Evolutionary conservation across 1,284 basidiomycete species (phyloP), one percentile per base, ranked within the genome.

Genomic region (Apiotrichum akiyoshidainum): DNA sequence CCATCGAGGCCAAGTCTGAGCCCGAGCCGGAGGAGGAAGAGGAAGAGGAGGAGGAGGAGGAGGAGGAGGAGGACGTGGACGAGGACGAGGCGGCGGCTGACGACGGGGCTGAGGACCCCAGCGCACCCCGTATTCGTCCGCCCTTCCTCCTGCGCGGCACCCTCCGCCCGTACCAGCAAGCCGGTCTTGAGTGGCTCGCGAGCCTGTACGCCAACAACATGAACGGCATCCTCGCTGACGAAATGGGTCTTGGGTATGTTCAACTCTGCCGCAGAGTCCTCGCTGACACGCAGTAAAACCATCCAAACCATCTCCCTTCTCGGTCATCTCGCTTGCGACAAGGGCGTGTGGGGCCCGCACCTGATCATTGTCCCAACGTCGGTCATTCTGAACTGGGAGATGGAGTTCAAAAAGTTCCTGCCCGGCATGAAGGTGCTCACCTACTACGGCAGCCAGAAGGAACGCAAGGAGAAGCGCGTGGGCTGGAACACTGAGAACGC

Each of bases 401-500:
- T 97, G 89, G 94, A 97, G 75, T 97, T 97, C 82, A 96, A 97
- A 78, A 96, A 96, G 78, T 97, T 97, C 73, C 81, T 97, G 2
- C 94, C 94, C 0, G 94, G 93, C 1, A 94, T 97, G 83, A 89
- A 86, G 68, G 86, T 91, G 57, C 81, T 98, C 40, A 90, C 90
- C 59, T 98, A 97, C 78, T 93, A 96, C 70, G 94, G 94, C 34
- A 86, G 83, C 49, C 88, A 89, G 57, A 92, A 92, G 76, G 90
- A 93, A 59, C 87, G 94, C 53, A 95, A 94, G 75, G 92, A 96
- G 67, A 85, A 95, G 49, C 87, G 94, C 12, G 85, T 90, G 61
- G 95, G 95, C 13, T 98, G 95, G 95, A 88, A 89, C 71, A 89
- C 92, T 61, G 90, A 90, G 70, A 86, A 92, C 74, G 84, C 87